Conservation (phyloP, 2,329 filamentous ascomycete genomes). For the Tothia fuscella region DNA sequence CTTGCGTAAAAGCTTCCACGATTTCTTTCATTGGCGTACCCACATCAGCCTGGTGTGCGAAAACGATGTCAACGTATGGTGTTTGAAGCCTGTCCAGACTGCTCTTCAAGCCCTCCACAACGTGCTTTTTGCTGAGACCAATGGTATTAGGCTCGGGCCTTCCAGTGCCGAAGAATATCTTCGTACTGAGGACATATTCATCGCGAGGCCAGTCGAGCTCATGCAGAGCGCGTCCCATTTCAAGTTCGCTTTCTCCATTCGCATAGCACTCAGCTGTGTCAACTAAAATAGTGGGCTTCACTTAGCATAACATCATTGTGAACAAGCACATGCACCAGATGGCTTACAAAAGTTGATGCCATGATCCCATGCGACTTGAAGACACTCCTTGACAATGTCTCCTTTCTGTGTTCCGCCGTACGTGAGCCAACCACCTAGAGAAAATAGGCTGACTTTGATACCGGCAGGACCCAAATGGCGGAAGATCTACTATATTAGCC, state of each 20-base stretch:
- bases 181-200: constrained; percentile 27
- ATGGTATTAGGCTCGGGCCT: constrained; percentile 47
- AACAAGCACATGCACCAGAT: too few species aligned
- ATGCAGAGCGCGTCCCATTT: constrained; percentile 41
- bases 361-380: constrained; percentile 37
- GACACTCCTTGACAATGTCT: constrained; percentile 38
- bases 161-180: constrained; percentile 40
- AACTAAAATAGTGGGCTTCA: too few species aligned
- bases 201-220: constrained; percentile 37
- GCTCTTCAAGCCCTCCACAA: constrained; percentile 45
- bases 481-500: too few species aligned
- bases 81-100: constrained; percentile 47
- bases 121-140: constrained; percentile 38
- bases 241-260: constrained; percentile 39
- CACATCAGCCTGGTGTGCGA: constrained; percentile 54
- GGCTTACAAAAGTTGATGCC: constrained; percentile 42
- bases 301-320: too few species aligned
- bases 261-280: constrained; percentile 23
- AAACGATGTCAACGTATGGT: constrained; percentile 55
- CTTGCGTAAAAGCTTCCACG: constrained; percentile 42
- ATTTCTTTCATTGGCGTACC: constrained; percentile 51
- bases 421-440: constrained; percentile 36
- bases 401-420: constrained; percentile 39
- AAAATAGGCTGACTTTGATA: constrained; percentile 39
- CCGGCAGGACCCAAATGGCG: constrained; percentile 35